A percentile compares a stretch with the other conserved stretches of the same genome.
Evolutionary conservation across 2,329 filamentous ascomycete genomes (phyloP).

Genomic region (Apiospora hydei): DNA sequence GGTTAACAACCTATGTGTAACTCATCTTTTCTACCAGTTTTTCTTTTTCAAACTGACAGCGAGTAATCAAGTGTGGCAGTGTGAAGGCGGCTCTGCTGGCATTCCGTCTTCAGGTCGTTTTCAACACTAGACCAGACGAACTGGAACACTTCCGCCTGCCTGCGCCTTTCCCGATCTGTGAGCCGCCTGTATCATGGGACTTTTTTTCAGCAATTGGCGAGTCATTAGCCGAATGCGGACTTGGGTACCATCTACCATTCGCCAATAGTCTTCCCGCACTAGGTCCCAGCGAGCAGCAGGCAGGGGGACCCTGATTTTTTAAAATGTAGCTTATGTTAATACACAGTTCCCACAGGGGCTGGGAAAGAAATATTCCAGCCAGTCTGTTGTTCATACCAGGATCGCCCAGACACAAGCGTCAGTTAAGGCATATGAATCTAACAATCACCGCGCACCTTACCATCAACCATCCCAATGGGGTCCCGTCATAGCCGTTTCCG

Average conservation of each 20-base stretch:
- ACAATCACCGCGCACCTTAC: neutral
- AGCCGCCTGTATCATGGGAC: neutral
- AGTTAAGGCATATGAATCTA: neutral
- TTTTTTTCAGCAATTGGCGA: neutral
- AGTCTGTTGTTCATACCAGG: no score
- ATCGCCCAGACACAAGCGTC: neutral
- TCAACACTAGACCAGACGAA: neutral
- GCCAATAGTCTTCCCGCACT: neutral
- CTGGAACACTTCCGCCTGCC: neutral
- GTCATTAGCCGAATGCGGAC: neutral
- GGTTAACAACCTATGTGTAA: neutral
- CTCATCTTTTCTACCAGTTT: neutral
- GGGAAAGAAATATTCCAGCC: neutral
- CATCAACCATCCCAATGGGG: neutral
- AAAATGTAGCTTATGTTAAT: neutral
- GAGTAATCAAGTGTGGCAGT: neutral
- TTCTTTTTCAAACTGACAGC: neutral
- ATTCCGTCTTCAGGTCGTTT: neutral
- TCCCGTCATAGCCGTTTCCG: neutral
- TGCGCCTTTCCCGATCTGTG: neutral
- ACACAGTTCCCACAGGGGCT: neutral
- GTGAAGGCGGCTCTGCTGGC: neutral
- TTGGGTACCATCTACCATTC: neutral
- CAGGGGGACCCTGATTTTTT: neutral
- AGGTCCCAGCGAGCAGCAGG: neutral